Evolutionary conservation across 164 flowering plant species (phyloP).

Genomic region (Umbellularia californica): DNA sequence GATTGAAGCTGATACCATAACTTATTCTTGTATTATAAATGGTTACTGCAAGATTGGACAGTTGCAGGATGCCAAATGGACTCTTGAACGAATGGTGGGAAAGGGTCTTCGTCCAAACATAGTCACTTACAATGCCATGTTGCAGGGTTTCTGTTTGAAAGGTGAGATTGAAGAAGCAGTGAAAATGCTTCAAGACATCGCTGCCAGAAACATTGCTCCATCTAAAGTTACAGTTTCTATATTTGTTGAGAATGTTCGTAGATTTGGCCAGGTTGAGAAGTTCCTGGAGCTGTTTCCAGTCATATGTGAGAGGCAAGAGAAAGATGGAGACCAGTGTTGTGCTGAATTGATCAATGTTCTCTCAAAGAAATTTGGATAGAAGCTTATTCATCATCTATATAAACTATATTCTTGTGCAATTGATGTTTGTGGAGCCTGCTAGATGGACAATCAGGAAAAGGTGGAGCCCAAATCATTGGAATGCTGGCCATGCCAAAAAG

Average conservation of each 20-base stretch:
- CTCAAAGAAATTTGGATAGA: background rate
- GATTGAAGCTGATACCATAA: constrained; percentile 20
- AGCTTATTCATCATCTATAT: background rate
- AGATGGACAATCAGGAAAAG: background rate
- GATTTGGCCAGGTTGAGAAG: constrained; percentile 1
- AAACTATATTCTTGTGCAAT: no score
- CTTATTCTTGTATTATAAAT: constrained; percentile 17
- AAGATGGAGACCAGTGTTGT: background rate
- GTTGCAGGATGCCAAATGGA: constrained; percentile 10
- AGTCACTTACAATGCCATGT: constrained; percentile 11
- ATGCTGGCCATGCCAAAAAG: no score
- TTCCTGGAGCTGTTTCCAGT: background rate
- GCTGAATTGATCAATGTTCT: constrained; percentile 1
- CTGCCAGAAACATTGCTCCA: constrained; percentile 4
- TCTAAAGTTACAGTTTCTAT: constrained; percentile 3
- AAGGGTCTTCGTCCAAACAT: constrained; percentile 14
- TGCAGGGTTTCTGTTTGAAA: constrained; percentile 12
- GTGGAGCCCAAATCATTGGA: background rate
- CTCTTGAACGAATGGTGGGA: constrained; percentile 15
- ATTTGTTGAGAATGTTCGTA: background rate
- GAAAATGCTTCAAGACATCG: constrained; percentile 15
- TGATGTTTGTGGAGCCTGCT: background rate
- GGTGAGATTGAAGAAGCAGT: constrained; percentile 17
- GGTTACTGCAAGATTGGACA: constrained; percentile 17
- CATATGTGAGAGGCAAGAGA: constrained; percentile 1